These are phyloP conservation scores for Paraphoma sp. DNA, from an alignment of 2,329 filamentous ascomycete genomes.

Conservation along the genomic window DNA sequence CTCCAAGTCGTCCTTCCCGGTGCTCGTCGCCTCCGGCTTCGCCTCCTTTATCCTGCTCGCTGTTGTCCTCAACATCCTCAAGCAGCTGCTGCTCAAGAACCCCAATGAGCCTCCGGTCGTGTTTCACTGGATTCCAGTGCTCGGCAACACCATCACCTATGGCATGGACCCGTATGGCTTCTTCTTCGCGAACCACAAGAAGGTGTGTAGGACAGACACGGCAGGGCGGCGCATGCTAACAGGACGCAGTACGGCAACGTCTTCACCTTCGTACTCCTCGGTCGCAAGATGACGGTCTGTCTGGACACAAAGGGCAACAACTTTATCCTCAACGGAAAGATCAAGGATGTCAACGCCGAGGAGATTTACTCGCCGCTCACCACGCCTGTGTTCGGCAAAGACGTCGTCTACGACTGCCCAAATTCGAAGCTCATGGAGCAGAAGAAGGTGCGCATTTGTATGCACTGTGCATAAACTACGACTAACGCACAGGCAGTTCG, in stretches of 20 bases:
- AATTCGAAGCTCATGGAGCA: conserved; percentile 95
- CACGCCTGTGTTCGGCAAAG: conserved; percentile 76
- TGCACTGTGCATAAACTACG: not conserved
- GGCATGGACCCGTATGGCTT: conserved; percentile 93
- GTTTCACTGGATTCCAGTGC: conserved; percentile 71
- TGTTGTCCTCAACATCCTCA: conserved; percentile 78
- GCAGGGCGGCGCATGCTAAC: conserved; percentile 27
- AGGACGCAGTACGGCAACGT: conserved; percentile 76
- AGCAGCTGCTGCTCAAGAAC: conserved; percentile 81
- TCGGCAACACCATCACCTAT: conserved; percentile 92
- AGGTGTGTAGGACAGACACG: conserved; percentile 60
- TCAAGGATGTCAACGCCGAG: conserved; percentile 88
- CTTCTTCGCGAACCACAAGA: conserved; percentile 74
- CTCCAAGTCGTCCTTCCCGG: conserved; percentile 49
- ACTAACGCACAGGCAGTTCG: conserved; percentile 61
- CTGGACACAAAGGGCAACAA: conserved; percentile 84
- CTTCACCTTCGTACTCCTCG: conserved; percentile 87
- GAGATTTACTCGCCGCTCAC: conserved; percentile 84
- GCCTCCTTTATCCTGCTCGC: conserved; percentile 59
- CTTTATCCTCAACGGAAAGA: conserved; percentile 89
- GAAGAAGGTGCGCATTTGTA: conserved; percentile 72
- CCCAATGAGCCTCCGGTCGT: conserved; percentile 70
- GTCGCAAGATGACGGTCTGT: conserved; percentile 87
- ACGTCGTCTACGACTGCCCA: conserved; percentile 90
- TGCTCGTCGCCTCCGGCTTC: conserved; percentile 53